These are phyloP conservation scores for Conoideocrella luteorostrata DNA, from an alignment of 2,329 filamentous ascomycete species.

Conservation along the genomic window DNA sequence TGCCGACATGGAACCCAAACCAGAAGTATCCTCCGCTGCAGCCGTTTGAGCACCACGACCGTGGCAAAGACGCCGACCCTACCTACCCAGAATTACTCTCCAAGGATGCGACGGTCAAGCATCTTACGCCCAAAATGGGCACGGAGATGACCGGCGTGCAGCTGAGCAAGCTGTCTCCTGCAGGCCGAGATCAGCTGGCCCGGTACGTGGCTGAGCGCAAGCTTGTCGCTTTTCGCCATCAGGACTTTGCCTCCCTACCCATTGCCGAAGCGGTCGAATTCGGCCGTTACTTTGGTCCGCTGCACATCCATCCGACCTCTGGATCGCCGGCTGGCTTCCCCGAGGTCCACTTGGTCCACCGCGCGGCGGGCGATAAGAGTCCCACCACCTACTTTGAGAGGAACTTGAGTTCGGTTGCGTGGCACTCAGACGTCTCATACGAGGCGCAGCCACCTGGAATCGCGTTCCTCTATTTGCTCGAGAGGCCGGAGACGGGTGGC, in stretches of 20 bases:
- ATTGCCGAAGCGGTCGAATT: conserved; percentile 58
- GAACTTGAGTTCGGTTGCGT: conserved; percentile 62
- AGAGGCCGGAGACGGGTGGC: conserved; percentile 59
- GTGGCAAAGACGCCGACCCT: conserved; percentile 69
- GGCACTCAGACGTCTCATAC: conserved; percentile 78
- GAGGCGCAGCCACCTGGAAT: conserved; percentile 77
- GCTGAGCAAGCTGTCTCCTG: conserved; percentile 53
- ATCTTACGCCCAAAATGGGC: conserved; percentile 57
- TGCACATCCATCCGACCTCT: conserved; percentile 67
- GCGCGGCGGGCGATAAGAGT: conserved; percentile 40
- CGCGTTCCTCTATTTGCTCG: conserved; percentile 74
- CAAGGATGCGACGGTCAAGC: not conserved
- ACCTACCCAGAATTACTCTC: not conserved
- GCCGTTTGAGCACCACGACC: conserved; percentile 67
- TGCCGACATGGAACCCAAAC: conserved; percentile 62
- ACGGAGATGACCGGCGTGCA: conserved; percentile 58
- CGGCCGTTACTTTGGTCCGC: conserved; percentile 61
- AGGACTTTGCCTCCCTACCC: conserved; percentile 55
- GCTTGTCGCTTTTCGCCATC: conserved; percentile 62
- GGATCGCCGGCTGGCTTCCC: conserved; percentile 61
- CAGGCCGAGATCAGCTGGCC: conserved; percentile 61
- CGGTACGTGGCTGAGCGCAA: conserved; percentile 60
- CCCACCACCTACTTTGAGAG: conserved; percentile 46
- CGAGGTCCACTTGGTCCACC: conserved; percentile 62
- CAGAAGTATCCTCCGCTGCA: conserved; percentile 60